These are phyloP conservation scores for Pilobolus umbonatus DNA, from an alignment of 192 early-diverging fungal species.

Conservation along the genomic window DNA sequence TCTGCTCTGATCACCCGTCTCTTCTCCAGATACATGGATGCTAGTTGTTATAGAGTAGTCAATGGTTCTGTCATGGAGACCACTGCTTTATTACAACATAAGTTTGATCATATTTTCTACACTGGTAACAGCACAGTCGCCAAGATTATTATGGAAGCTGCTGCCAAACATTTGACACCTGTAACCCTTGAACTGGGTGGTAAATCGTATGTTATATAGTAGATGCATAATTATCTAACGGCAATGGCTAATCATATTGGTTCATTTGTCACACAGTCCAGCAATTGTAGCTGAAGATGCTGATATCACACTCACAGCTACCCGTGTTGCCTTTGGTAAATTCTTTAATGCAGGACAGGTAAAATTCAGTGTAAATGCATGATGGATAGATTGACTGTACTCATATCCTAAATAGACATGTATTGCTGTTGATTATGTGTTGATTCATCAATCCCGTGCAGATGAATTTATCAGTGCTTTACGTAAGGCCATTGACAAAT, in stretches of 20 bases:
- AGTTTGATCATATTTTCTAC: slow-evolving; percentile 91
- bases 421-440: slow-evolving; percentile 72
- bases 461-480: slow-evolving; percentile 48
- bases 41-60: slow-evolving; percentile 59
- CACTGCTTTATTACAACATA: slow-evolving; percentile 63
- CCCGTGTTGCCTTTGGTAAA: slow-evolving; percentile 79
- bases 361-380: no score
- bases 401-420: slow-evolving; percentile 51
- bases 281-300: slow-evolving; percentile 60
- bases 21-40: slow-evolving; percentile 76
- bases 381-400: no score
- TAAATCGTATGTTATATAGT: slow-evolving; percentile 51
- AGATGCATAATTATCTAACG: no score
- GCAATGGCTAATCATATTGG: no score
- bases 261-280: slow-evolving; percentile 38
- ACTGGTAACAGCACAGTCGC: slow-evolving; percentile 83
- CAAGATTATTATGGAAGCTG: slow-evolving; percentile 77
- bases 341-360: slow-evolving; percentile 85
- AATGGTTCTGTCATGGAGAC: slow-evolving; percentile 77
- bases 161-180: slow-evolving; percentile 81
- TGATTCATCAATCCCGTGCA: slow-evolving; percentile 45
- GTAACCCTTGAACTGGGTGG: slow-evolving; percentile 93
- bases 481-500: slow-evolving; percentile 30
- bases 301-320: slow-evolving; percentile 60
- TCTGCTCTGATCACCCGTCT: slow-evolving; percentile 61